Base-by-base conservation (phyloP, 2,329 filamentous ascomycete genomes). In the Tolypocladium tropicale region DNA sequence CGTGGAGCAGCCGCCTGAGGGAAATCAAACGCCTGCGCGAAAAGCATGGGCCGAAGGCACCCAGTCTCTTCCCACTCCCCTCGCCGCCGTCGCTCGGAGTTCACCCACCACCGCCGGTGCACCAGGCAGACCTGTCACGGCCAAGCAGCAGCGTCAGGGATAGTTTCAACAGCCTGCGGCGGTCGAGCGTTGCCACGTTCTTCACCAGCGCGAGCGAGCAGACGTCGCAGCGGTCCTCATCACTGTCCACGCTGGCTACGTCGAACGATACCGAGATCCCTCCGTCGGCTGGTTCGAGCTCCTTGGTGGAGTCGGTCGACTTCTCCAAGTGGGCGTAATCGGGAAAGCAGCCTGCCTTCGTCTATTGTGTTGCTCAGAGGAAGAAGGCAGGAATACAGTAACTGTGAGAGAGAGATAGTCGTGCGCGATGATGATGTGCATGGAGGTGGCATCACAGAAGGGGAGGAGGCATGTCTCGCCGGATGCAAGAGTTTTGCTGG, bases 11-110 rank as follows among this genome's bases (percentile, higher is more conserved):
- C 63, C 85, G 94, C 52, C 80, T 97, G 14, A 83, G 88, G 52
- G 89, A 93, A 68, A 95, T 99, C 67, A 87, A 88, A 67, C 82
- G 84, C 49, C 79, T 99, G 53, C 84, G 91, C 32, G 89, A 95
- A 57, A 83, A 80, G 57, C 79, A 86, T 62, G 76, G 74, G 2
- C 73, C 74, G 10, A 82, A 78, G 61, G 52, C 62, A 37, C 58
- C 59, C 30, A 62, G 58, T 25, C 14, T 63, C 14, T 62, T 62
- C 9, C 59, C 68, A 2, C 63, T 67, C 14, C 65, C 70, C 18
- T 64, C 68, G 25, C 57, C 61, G n/a, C 62, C 63, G 10, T 63
- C 69, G 56, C 55, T 72, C 53, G 63, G 69, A 57, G 59, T 70
- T 65, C 59, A 67, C 57, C 55, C 53, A 48, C 61, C 53, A 41